Evolutionary conservation across 2,329 filamentous ascomycete species (phyloP).

Genomic region (Fusarium annulatum): DNA sequence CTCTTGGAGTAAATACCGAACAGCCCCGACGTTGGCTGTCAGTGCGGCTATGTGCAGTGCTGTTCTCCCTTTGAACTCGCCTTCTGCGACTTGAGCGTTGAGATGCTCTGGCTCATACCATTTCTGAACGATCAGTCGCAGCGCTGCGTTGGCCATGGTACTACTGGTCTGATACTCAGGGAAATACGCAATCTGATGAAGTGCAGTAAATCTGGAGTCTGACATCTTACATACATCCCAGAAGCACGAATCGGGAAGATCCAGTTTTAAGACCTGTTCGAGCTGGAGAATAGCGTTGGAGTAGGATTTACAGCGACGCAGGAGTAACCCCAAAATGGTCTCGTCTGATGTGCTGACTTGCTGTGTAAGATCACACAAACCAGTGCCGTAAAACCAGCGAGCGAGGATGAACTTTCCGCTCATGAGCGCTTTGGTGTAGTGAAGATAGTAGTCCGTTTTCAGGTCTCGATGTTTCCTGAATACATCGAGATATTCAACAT

Average conservation of each 20-base stretch:
- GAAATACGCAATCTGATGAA: neutral
- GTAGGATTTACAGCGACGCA: neutral
- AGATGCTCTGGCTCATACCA: neutral
- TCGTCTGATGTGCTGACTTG: neutral
- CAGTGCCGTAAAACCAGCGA: neutral
- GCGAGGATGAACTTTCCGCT: neutral
- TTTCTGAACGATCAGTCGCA: neutral
- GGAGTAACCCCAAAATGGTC: neutral
- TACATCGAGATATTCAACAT: accelerated
- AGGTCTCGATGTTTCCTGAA: neutral
- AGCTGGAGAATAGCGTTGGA: neutral
- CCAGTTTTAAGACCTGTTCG: neutral
- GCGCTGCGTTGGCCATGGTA: neutral
- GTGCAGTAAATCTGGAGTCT: neutral
- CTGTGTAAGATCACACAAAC: accelerated
- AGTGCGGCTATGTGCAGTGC: neutral
- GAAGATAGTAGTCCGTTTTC: accelerated
- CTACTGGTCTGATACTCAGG: neutral
- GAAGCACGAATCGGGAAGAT: neutral
- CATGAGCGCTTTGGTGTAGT: neutral
- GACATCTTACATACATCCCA: neutral
- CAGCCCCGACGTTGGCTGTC: accelerated
- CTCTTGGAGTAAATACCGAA: neutral
- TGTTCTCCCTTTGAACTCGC: accelerated
- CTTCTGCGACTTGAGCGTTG: neutral